A percentile compares a stretch with the other conserved stretches of the same genome.
Evolutionary conservation across 2,329 filamentous ascomycete genomes (phyloP).

Genomic region (Xylaria sp.): DNA sequence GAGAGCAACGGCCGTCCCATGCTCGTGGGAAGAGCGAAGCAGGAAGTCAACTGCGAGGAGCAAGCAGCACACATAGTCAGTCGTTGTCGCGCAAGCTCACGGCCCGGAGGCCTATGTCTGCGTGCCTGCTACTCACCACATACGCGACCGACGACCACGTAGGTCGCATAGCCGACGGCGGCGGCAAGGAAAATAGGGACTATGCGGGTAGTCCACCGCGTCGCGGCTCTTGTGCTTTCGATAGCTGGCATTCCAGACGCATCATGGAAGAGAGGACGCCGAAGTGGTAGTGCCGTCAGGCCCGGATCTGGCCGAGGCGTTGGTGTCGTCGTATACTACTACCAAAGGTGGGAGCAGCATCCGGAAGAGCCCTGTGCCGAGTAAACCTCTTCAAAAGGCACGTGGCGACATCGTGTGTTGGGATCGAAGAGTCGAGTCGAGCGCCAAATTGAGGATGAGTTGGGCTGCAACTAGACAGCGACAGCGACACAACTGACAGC

Average conservation of each 20-base stretch:
- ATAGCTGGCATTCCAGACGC: slow-evolving; percentile 48
- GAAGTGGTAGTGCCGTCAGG: slow-evolving; percentile 3
- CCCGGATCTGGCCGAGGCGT: background rate
- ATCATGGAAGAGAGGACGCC: slow-evolving; percentile 30
- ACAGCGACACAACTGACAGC: slow-evolving; percentile 7
- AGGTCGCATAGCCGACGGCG: slow-evolving; percentile 76
- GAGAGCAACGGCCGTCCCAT: slow-evolving; percentile 73
- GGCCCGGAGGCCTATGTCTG: too few relatives aligned
- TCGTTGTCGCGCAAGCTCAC: too few relatives aligned
- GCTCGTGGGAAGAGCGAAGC: slow-evolving; percentile 59
- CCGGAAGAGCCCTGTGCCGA: background rate
- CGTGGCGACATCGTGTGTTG: slow-evolving; percentile 8
- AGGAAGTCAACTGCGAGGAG: slow-evolving; percentile 74
- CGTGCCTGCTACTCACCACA: slow-evolving; percentile 66
- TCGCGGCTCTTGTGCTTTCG: slow-evolving; percentile 57
- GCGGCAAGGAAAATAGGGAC: slow-evolving; percentile 77
- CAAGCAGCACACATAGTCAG: too few relatives aligned
- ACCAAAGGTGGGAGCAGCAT: slow-evolving; percentile 11
- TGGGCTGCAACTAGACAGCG: slow-evolving; percentile 26
- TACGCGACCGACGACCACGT: slow-evolving; percentile 73
- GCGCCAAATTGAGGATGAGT: slow-evolving; percentile 8
- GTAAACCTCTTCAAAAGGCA: slow-evolving; percentile 15
- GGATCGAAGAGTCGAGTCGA: slow-evolving; percentile 5
- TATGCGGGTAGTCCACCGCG: slow-evolving; percentile 70
- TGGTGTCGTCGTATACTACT: background rate